Evolutionary conservation across 2,329 filamentous ascomycete genomes (phyloP).

Genomic region (Fusarium fracticaudum): DNA sequence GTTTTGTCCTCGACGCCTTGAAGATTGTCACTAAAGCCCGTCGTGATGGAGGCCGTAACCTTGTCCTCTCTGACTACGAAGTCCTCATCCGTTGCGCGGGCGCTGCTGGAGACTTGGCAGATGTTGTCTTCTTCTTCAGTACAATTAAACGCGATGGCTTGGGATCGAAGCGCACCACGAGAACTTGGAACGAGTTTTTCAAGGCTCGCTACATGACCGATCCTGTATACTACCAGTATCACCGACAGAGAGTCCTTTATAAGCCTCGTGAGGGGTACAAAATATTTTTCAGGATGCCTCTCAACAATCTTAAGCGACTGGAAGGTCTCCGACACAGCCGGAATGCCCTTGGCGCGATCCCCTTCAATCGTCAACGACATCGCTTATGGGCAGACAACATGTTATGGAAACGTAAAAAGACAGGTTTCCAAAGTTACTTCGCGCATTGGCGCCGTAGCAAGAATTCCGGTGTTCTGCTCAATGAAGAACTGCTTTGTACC

Average conservation of each 20-base stretch:
- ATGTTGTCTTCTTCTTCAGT: slow-evolving; percentile 48
- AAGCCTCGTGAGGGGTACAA: slow-evolving; percentile 52
- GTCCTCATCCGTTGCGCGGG: slow-evolving; percentile 59
- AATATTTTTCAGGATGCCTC: slow-evolving; percentile 10
- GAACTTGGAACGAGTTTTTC: slow-evolving; percentile 57
- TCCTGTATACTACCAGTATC: slow-evolving; percentile 57
- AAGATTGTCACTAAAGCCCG: slow-evolving; percentile 49
- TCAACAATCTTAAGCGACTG: slow-evolving; percentile 37
- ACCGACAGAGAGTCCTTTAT: slow-evolving; percentile 53
- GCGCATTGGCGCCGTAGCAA: slow-evolving; percentile 44
- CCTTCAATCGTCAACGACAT: slow-evolving; percentile 45
- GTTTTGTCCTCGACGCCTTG: slow-evolving; percentile 49
- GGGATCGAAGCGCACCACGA: slow-evolving; percentile 44
- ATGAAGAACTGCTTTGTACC: slow-evolving; percentile 54
- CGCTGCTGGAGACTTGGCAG: slow-evolving; percentile 51
- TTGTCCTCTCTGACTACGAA: slow-evolving; percentile 55
- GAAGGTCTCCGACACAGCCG: slow-evolving; percentile 46
- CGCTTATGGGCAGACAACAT: slow-evolving; percentile 39
- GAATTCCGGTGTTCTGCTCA: slow-evolving; percentile 42
- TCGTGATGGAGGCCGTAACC: slow-evolving; percentile 30
- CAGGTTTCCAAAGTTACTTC: slow-evolving; percentile 39
- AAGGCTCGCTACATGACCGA: slow-evolving; percentile 59
- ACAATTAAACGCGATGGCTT: slow-evolving; percentile 43
- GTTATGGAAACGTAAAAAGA: slow-evolving; percentile 41
- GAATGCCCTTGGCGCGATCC: slow-evolving; percentile 40